Evolutionary conservation across 73 alveolate species (phyloP), one percentile per base, ranked within the genome.

Genomic region (Paramecium caudatum): DNA sequence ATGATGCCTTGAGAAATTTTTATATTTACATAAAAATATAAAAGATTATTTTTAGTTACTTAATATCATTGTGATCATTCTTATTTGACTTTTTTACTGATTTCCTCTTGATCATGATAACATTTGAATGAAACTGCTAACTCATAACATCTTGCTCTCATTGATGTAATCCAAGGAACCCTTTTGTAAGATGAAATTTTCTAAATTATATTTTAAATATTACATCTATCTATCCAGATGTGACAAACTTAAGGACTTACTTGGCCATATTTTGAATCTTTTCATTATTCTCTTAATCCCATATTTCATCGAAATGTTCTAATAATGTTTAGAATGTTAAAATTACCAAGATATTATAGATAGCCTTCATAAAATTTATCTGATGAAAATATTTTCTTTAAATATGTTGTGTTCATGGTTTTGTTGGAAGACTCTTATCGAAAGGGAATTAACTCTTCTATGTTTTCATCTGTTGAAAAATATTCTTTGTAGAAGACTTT

Each of bases 261-360:
- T 74, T 74, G 5, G 88, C 62, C 88, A 74, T 74, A 74, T 74
- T 74, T 10, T 41, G 2, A 3, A 74, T 74, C 32, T 74, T 74
- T 37, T 74, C 88, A 23, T 74, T 74, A 43, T 74, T 74, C 17
- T 74, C 88, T 74, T 74, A 25, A 41, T 74, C 88, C 88, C 88
- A 74, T 1, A 74, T 74, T 21, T 74, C 69, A 45, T 74, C 65
- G 17, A 74, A 74, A 4, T 74, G 62, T 37, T 74, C 88, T 45
- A 65, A 10, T 1, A 9, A 15, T 12, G 3, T 4, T 33, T 25
- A 65, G 17, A 3, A 8, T 4, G 3, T 3, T 12, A 65, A 3
- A 6, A 41, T 7, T 65, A 65, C 83, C 50, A 10, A 74, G 47
- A 74, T 37, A 74, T 7, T 33, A 23, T 16, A 36, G 62, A 10